Conservation (phyloP, 2,329 filamentous ascomycete genomes). For the Ciborinia camelliae region DNA sequence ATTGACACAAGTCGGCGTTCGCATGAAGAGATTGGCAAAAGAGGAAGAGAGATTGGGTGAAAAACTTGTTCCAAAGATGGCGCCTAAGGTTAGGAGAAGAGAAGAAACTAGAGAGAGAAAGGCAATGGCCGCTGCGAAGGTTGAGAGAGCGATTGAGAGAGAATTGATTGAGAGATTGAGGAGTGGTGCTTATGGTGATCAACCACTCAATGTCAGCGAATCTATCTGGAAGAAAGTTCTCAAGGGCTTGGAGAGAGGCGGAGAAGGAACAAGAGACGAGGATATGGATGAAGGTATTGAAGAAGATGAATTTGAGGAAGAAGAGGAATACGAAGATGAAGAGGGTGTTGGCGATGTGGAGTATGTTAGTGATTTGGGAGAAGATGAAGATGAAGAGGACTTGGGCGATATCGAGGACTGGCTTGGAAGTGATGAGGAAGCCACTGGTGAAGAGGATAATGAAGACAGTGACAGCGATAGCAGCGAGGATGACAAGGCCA, state of each 20-base stretch:
- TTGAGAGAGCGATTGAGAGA: slow-evolving; percentile 92
- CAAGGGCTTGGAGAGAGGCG: slow-evolving; percentile 80
- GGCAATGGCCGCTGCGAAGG: slow-evolving; percentile 80
- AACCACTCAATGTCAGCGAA: slow-evolving; percentile 92
- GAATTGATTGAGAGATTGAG: slow-evolving; percentile 88
- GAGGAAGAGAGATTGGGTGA: slow-evolving; percentile 90
- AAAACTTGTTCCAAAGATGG: slow-evolving; percentile 80
- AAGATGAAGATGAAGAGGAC: slow-evolving; percentile 78
- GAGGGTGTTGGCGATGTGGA: slow-evolving; percentile 74
- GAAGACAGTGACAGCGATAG: slow-evolving; percentile 53
- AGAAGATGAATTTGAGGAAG: slow-evolving; percentile 67
- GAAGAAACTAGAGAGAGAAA: slow-evolving; percentile 75
- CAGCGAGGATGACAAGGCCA: slow-evolving; percentile 49
- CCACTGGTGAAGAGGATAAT: slow-evolving; percentile 49
- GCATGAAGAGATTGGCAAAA: slow-evolving; percentile 73
- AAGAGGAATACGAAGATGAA: slow-evolving; percentile 60
- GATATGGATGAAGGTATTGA: slow-evolving; percentile 86
- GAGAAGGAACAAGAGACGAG: slow-evolving; percentile 77
- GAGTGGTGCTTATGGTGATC: slow-evolving; percentile 90
- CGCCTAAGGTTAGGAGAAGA: slow-evolving; percentile 79
- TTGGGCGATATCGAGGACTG: slow-evolving; percentile 85
- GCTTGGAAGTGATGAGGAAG: slow-evolving; percentile 63
- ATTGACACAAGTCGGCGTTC: slow-evolving; percentile 85
- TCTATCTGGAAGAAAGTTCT: slow-evolving; percentile 97
- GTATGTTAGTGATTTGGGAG: slow-evolving; percentile 89